A percentile compares a stretch with the other conserved stretches of the same genome.
Evolutionary conservation across 371 early-diverging fungal species (phyloP).

Genomic region (Fennellomyces sp.): DNA sequence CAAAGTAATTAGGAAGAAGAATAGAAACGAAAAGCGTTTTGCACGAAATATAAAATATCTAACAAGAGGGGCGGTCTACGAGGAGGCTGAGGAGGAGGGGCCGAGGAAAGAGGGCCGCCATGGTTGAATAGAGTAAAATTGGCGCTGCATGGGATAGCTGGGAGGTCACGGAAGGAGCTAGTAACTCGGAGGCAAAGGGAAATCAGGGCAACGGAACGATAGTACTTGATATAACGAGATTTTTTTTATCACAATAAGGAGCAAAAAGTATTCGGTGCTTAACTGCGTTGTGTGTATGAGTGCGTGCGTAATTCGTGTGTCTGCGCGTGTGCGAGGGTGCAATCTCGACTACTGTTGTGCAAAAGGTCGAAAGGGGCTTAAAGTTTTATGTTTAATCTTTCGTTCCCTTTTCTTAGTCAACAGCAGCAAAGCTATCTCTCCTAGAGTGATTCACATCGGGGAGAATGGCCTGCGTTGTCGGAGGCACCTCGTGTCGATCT

Average conservation of each 20-base stretch:
- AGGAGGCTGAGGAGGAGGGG: neutral
- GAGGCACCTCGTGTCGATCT: neutral
- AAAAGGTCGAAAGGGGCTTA: neutral
- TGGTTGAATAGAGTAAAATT: neutral
- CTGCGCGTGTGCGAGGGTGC: neutral
- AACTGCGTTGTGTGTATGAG: neutral
- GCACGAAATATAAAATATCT: too few relatives aligned
- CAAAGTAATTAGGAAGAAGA: neutral
- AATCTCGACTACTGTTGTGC: too few relatives aligned
- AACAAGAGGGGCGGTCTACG: neutral
- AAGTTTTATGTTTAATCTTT: neutral
- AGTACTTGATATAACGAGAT: neutral
- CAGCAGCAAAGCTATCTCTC: too few relatives aligned
- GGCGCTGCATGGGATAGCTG: neutral
- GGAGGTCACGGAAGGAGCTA: neutral
- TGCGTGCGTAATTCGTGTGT: neutral
- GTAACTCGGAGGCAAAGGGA: neutral
- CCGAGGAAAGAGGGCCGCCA: neutral
- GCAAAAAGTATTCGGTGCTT: neutral
- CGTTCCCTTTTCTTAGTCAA: too few relatives aligned
- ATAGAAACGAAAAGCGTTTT: neutral
- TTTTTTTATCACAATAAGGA: neutral
- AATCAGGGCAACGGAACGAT: neutral
- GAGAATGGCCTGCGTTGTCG: neutral
- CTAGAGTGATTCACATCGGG: too few relatives aligned